phyloP scores from a whole-genome alignment of 495 filamentous ascomycete genomes.

The Neurospora hispaniola region DNA sequence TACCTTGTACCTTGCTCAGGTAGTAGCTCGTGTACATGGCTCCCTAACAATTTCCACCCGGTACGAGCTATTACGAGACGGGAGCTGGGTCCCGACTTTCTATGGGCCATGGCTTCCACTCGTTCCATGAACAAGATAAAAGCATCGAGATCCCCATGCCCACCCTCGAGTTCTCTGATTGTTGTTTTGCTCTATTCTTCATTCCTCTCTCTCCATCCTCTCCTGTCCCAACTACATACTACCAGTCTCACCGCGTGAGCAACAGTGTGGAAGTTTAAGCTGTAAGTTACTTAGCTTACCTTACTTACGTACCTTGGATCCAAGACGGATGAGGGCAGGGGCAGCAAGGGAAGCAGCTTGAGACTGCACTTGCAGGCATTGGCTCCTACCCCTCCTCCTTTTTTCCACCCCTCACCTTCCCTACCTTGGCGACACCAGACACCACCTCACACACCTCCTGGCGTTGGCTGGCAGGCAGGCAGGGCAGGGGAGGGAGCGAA shows the following conservation, averaged over 20 bases:
- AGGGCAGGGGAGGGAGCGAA: neutral
- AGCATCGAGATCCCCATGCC: constrained; percentile 13
- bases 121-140: constrained; percentile 11
- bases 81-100: neutral
- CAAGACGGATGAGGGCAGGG: neutral
- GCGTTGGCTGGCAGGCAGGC: neutral
- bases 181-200: neutral
- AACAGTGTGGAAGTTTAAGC: neutral
- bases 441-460: neutral
- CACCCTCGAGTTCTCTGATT: neutral
- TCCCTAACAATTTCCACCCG: constrained; percentile 17
- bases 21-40: constrained; percentile 9
- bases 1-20: neutral
- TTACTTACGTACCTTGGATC: neutral
- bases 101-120: neutral
- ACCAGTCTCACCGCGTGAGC: neutral
- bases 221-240: neutral
- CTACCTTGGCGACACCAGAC: neutral
- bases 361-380: constrained; percentile 1
- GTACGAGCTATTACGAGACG: neutral
- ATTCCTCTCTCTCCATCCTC: constrained; percentile 1
- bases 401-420: neutral
- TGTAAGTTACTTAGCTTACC: neutral
- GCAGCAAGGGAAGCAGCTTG: neutral
- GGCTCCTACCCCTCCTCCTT: constrained; percentile 3